Conservation (phyloP, 805 yeast genomes). For the Saccharomycopsis guyanensis region DNA sequence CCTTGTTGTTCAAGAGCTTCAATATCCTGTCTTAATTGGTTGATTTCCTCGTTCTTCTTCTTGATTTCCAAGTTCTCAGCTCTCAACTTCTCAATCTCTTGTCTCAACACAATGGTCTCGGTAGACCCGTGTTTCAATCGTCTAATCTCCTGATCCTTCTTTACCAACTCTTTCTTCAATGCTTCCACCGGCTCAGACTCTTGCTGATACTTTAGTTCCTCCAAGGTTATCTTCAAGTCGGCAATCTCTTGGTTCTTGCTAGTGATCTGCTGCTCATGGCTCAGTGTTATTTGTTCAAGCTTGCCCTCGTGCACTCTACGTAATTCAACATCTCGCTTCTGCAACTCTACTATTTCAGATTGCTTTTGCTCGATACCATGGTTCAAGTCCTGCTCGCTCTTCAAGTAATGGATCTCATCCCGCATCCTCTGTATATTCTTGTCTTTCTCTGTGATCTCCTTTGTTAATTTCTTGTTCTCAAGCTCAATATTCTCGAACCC, state of each 20-base stretch:
- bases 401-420: constrained; percentile 10
- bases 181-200: not conserved
- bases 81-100: constrained; percentile 4
- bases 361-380: constrained; percentile 1
- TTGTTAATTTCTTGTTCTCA: not conserved
- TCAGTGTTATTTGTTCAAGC: constrained; percentile 1
- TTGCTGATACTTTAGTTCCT: constrained; percentile 4
- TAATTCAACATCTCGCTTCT: not conserved
- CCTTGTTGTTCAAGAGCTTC: constrained; percentile 8
- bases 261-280: constrained; percentile 1
- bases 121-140: constrained; percentile 1
- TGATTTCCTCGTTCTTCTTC: constrained; percentile 7
- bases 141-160: constrained; percentile 7
- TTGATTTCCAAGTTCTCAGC: constrained; percentile 4
- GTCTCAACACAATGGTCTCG: not conserved
- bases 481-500: constrained; percentile 6
- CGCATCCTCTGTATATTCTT: constrained; percentile 7
- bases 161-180: not conserved
- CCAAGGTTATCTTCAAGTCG: constrained; percentile 1
- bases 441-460: constrained; percentile 12
- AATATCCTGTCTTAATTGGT: constrained; percentile 7
- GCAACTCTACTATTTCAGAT: constrained; percentile 1
- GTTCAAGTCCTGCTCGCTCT: constrained; percentile 5
- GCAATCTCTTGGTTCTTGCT: constrained; percentile 8
- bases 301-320: not conserved